Base-by-base conservation (phyloP, 495 filamentous ascomycete species). In the Daldinia caldariorum region DNA sequence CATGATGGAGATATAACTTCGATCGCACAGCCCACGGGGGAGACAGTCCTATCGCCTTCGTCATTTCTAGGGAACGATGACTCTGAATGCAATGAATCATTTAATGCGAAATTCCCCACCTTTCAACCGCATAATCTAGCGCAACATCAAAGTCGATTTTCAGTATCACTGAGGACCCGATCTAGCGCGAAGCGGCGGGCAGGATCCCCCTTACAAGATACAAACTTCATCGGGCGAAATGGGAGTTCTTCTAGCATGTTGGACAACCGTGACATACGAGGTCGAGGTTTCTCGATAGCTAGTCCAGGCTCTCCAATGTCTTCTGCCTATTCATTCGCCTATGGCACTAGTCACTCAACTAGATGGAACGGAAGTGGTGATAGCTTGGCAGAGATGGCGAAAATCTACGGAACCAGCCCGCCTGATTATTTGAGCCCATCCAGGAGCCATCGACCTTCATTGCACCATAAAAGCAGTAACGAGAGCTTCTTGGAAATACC, bases 211-310 rank as follows among this genome's bases (percentile, higher is more conserved):
- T 41, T 71, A 59, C 57, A 74, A 41, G 69, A 71, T 20, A 31
- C 35, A 22, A 32, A 34, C 4, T 57, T 61, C 13, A 64, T 72
- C 14, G 45, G 47, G 14, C 72, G 69, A 16, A 72, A 74, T 32
- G 72, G 69, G 29, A 74, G 72, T 37, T 74, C 72, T 47, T 69
- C 68, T 10, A 72, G 72, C 61, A 69, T 74, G 53, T 54, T 72
- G 1, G 61, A 72, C 31, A 32, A 43, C 4, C 58, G 61, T 18
- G 69, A 71, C n/a, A 57, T 59, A 6, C 64, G 69, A 32, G 62
- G 58, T 34, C 61, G 69, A 45, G 61, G 57, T 32, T 26, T 73
- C 49, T 59, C 70, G 29, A 66, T 65, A 58, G 57, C 56, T 1
- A 65, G 57, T n/a, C 70, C 61, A 10, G 38, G 37, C n/a, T 72